A percentile compares a stretch with the other conserved stretches of the same genome.
Evolutionary conservation across 108 stramenopile genomes (phyloP).

Genomic region (Cyclotella cryptica): DNA sequence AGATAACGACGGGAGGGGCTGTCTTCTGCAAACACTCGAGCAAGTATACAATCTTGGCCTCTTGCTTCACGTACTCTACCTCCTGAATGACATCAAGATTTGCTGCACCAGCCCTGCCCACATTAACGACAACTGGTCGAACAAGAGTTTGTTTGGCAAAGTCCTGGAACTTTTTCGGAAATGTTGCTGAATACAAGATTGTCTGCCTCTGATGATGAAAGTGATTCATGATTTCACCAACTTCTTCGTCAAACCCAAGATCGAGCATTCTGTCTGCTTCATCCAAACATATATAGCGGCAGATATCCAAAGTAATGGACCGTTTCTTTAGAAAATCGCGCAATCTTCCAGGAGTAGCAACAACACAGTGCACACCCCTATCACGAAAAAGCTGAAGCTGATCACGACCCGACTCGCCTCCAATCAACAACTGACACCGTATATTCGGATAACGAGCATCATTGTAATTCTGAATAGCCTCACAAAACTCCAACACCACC

Average conservation of each 20-base stretch:
- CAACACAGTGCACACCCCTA: conserved; percentile 91
- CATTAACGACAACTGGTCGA: conserved; percentile 96
- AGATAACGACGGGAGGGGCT: conserved; percentile 97
- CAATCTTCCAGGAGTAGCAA: conserved; percentile 96
- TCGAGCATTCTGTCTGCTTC: conserved; percentile 99
- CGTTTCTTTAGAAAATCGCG: conserved; percentile 92
- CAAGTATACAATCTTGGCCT: conserved; percentile 97
- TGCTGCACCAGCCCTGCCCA: conserved; percentile 97
- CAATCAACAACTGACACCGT: conserved; percentile 91
- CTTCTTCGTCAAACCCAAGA: conserved; percentile 98
- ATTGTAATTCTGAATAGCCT: conserved; percentile 19
- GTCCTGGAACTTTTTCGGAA: conserved; percentile 98
- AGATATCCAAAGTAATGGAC: conserved; percentile 87
- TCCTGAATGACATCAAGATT: conserved; percentile 99
- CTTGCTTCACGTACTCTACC: conserved; percentile 98
- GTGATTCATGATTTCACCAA: conserved; percentile 96
- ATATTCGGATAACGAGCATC: conserved; percentile 71
- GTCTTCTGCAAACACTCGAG: conserved; percentile 98
- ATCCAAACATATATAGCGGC: conserved; percentile 96
- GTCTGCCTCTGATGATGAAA: conserved; percentile 98
- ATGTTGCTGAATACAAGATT: conserved; percentile 97
- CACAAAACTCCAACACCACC: conserved; percentile 81
- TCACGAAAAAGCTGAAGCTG: conserved; percentile 82
- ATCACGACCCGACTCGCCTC: conserved; percentile 92
- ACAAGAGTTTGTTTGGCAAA: conserved; percentile 97